Percentiles rank a stretch among this genome's conserved stretches.
Evolutionary conservation across 192 early-diverging fungal genomes (phyloP).

Genomic region (Rhizophagus prolifer): DNA sequence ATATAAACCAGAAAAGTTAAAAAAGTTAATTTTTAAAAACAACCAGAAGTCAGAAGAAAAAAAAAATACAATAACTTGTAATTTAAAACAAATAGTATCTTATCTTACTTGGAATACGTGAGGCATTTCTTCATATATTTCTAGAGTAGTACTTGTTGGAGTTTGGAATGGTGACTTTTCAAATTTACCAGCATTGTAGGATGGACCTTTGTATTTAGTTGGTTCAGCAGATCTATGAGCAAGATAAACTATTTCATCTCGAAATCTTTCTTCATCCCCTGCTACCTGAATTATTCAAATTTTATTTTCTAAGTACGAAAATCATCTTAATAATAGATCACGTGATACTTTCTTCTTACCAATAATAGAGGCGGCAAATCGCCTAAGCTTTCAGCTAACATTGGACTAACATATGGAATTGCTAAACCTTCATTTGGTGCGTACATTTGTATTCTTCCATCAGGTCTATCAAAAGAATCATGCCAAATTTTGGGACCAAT

Average conservation of each 20-base stretch:
- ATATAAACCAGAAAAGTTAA: background rate
- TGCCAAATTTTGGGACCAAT: conserved; percentile 12
- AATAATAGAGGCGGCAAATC: conserved; percentile 45
- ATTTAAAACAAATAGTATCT: background rate
- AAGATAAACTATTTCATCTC: conserved; percentile 51
- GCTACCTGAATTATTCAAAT: conserved; percentile 34
- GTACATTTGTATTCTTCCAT: conserved; percentile 47
- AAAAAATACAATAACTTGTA: background rate
- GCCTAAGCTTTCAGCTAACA: conserved; percentile 39
- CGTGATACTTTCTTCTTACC: conserved; percentile 29
- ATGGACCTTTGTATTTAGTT: background rate
- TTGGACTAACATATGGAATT: conserved; percentile 47
- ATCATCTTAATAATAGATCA: background rate
- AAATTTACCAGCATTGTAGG: background rate
- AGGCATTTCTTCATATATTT: conserved; percentile 51
- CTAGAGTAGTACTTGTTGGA: conserved; percentile 38
- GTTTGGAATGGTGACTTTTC: conserved; percentile 9
- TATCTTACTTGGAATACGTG: conserved; percentile 46
- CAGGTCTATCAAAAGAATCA: conserved; percentile 31
- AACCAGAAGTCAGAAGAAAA: no score
- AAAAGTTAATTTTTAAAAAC: no score
- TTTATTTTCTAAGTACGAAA: background rate
- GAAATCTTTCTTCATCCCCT: conserved; percentile 45
- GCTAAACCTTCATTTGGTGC: conserved; percentile 43
- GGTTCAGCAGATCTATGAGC: conserved; percentile 37